Conservation (phyloP, 768 basidiomycete species). For the Termitomyces sp. region DNA sequence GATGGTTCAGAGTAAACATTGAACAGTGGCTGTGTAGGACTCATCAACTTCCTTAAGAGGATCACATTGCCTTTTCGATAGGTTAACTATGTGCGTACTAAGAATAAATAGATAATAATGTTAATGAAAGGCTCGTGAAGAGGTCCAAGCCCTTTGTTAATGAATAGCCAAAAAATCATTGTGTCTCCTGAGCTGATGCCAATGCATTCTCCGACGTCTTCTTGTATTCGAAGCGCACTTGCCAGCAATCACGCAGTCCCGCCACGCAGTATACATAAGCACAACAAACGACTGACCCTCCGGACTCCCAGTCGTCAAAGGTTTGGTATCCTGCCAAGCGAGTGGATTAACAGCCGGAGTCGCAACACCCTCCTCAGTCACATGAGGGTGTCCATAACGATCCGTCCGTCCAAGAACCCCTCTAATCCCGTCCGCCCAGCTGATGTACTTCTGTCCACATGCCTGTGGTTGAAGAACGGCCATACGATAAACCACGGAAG, state of each 20-base stretch:
- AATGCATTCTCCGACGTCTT: slow-evolving; percentile 1
- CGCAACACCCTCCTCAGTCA: slow-evolving; percentile 31
- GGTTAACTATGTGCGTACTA: no score
- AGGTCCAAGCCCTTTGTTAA: not conserved
- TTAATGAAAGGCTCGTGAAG: not conserved
- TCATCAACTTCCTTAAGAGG: not conserved
- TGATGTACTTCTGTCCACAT: slow-evolving; percentile 30
- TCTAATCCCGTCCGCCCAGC: slow-evolving; percentile 37
- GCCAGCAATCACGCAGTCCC: slow-evolving; percentile 32
- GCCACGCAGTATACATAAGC: slow-evolving; percentile 39
- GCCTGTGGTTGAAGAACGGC: slow-evolving; percentile 31
- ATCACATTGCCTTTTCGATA: no score
- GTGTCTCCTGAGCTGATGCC: not conserved
- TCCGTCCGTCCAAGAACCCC: slow-evolving; percentile 22
- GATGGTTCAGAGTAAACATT: no score
- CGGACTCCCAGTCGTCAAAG: slow-evolving; percentile 33
- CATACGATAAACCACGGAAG: slow-evolving; percentile 40
- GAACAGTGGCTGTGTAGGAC: not conserved
- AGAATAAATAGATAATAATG: not conserved
- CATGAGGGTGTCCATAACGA: slow-evolving; percentile 24
- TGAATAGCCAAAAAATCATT: not conserved
- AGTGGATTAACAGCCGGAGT: slow-evolving; percentile 39
- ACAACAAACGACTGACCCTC: slow-evolving; percentile 39
- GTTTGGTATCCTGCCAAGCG: slow-evolving; percentile 29
- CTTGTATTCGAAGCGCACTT: not conserved